Evolutionary conservation across 2,329 filamentous ascomycete genomes (phyloP).

Genomic region (Corniculantispora saksenae): DNA sequence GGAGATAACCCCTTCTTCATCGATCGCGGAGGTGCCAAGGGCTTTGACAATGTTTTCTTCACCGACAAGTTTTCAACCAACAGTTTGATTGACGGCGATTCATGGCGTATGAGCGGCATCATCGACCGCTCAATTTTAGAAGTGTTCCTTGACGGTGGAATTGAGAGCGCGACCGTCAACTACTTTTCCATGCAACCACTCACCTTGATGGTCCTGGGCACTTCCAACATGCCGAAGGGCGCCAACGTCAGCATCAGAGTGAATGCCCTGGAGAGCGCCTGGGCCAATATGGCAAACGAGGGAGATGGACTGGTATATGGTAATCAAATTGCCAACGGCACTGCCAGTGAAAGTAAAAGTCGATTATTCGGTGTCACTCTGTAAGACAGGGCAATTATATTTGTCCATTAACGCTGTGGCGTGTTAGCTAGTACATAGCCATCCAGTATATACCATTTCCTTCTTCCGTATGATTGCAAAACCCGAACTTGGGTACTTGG

Average conservation of each 20-base stretch:
- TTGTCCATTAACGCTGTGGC: background rate
- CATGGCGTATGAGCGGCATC: constrained; percentile 34
- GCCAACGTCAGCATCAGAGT: constrained; percentile 27
- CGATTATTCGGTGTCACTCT: background rate
- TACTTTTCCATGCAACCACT: constrained; percentile 34
- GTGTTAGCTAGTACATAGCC: background rate
- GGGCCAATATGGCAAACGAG: constrained; percentile 21
- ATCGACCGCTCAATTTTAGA: constrained; percentile 39
- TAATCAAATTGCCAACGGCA: constrained; percentile 8
- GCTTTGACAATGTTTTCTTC: constrained; percentile 35
- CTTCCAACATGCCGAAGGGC: constrained; percentile 24
- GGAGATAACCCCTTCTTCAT: constrained; percentile 32
- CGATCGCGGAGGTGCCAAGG: constrained; percentile 29
- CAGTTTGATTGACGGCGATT: constrained; percentile 22
- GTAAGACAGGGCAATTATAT: background rate
- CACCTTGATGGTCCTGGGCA: constrained; percentile 26
- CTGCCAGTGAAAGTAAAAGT: background rate
- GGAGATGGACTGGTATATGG: constrained; percentile 18
- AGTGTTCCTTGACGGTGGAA: constrained; percentile 35
- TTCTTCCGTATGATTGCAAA: too few relatives aligned
- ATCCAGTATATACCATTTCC: background rate
- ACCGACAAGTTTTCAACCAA: constrained; percentile 33
- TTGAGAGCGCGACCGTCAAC: constrained; percentile 34
- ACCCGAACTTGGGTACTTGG: too few relatives aligned
- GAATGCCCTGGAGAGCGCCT: constrained; percentile 30